phyloP scores from a whole-genome alignment of 495 filamentous ascomycete genomes.

The Aspergillus ellipticus region DNA sequence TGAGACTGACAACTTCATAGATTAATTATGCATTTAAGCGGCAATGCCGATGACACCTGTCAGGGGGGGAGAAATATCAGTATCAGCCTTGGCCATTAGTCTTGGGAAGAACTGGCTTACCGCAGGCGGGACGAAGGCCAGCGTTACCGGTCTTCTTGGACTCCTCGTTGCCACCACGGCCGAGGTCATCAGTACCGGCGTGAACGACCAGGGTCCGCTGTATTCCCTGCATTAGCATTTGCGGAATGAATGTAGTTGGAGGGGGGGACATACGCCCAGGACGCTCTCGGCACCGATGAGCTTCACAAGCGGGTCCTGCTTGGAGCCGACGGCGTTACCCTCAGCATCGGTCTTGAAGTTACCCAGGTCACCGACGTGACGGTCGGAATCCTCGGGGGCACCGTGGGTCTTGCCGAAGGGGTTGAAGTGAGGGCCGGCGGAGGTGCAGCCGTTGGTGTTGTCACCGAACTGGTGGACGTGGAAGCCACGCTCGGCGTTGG shows the following conservation, averaged over 20 bases:
- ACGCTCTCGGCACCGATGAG: conserved; percentile 94
- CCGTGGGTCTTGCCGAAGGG: conserved; percentile 89
- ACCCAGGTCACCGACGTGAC: conserved; percentile 95
- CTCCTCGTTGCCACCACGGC: conserved; percentile 83
- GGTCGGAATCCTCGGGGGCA: conserved; percentile 71
- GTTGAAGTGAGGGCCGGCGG: conserved; percentile 98
- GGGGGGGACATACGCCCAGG: conserved; percentile 68
- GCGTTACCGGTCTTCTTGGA: conserved; percentile 98
- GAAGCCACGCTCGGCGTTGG: conserved; percentile 94
- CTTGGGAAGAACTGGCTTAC: conserved; percentile 42
- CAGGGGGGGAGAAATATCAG: not conserved
- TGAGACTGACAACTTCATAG: conserved; percentile 15
- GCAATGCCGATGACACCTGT: conserved; percentile 87
- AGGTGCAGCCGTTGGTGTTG: conserved; percentile 99
- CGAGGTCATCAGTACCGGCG: conserved; percentile 91
- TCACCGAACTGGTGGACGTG: conserved; percentile 99
- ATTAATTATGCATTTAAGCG: conserved; percentile 31
- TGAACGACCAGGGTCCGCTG: conserved; percentile 95
- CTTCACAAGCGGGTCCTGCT: conserved; percentile 79
- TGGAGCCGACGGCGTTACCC: conserved; percentile 76
- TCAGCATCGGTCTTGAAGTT: conserved; percentile 93
- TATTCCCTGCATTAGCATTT: conserved; percentile 6
- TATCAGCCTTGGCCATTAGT: not conserved
- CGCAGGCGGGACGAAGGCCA: conserved; percentile 87
- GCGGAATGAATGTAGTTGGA: not conserved